Base-by-base conservation (phyloP, 495 filamentous ascomycete species). In the Neurospora sp. region DNA sequence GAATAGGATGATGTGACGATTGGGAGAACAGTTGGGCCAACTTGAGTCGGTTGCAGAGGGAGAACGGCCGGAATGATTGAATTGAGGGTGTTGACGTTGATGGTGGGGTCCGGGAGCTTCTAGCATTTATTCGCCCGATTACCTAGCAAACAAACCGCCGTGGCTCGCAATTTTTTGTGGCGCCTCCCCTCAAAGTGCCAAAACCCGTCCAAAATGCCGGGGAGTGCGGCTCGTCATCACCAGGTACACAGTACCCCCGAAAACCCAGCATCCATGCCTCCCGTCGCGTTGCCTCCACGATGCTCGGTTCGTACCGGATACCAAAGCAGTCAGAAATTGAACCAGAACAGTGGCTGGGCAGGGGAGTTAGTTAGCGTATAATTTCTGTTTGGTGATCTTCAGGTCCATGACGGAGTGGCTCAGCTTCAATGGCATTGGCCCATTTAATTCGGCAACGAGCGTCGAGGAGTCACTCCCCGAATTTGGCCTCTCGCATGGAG, bases 41-140 rank as follows among this genome's bases (percentile, higher is more conserved):
- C 53, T 61, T 27, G 53, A 31, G 53, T 61, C 53, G 53, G 53
- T 61, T 17, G 53, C 22, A 61, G 14, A 48, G 44, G 35, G 27
- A 35, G 53, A 61, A 31, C 22, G 3, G 53, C 16, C 53, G 53
- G 53, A 61, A 61, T 35, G 22, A 61, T 61, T 61, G 53, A 61
- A 61, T 61, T 61, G 27, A 6, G 7, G 27, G 53, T 61, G 71
- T 35, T 68, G 44, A 69, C n/a, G 45, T 75, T 71, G n/a, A 73
- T 75, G 72, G 76, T 77, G 76, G 76, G 76, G 72, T 78, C 61
- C 53, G 53, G 53, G 48, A 59, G 48, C 48, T 61, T 61, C 53
- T 31, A 61, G 22, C 53, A 61, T 61, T 61, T 61, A 61, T 61
- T 61, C 48, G 48, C 45, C 45, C 20, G 45, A 16, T 35, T 61